Evolutionary conservation across 805 yeast species (phyloP).

Genomic region (Candida dajiaensis): DNA sequence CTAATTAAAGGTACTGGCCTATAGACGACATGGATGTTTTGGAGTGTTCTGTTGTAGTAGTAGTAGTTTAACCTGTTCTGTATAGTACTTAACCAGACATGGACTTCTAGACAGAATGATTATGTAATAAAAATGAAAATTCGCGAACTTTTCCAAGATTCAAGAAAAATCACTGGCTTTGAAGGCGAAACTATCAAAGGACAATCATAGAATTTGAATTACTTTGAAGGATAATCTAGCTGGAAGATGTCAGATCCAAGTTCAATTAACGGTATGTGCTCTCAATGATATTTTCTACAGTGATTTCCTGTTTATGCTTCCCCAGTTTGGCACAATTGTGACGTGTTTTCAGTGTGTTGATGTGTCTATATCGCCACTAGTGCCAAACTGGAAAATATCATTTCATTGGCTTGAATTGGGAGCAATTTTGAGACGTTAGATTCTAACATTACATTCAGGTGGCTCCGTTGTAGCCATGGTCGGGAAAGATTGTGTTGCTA

Average conservation of each 20-base stretch:
- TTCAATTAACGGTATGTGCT: constrained; percentile 59
- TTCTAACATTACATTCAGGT: constrained; percentile 36
- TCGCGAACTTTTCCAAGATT: neutral
- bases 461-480: constrained; percentile 98
- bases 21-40: no score
- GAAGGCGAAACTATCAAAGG: neutral
- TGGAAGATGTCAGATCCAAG: constrained; percentile 66
- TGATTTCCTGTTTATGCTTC: no score
- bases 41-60: no score
- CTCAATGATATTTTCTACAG: no score
- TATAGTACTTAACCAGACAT: no score
- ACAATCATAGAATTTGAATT: neutral
- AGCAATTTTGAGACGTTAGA: neutral
- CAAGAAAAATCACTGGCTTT: neutral
- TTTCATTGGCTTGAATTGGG: neutral
- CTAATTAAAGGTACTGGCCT: neutral
- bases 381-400: neutral
- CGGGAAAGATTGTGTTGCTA: constrained; percentile 97
- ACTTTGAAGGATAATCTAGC: neutral
- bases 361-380: neutral
- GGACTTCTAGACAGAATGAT: no score
- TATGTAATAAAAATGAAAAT: no score
- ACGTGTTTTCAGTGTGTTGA: no score
- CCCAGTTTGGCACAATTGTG: neutral
- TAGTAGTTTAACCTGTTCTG: no score